phyloP scores from a whole-genome alignment of 345 rosid species.

The Turnera subulata region DNA sequence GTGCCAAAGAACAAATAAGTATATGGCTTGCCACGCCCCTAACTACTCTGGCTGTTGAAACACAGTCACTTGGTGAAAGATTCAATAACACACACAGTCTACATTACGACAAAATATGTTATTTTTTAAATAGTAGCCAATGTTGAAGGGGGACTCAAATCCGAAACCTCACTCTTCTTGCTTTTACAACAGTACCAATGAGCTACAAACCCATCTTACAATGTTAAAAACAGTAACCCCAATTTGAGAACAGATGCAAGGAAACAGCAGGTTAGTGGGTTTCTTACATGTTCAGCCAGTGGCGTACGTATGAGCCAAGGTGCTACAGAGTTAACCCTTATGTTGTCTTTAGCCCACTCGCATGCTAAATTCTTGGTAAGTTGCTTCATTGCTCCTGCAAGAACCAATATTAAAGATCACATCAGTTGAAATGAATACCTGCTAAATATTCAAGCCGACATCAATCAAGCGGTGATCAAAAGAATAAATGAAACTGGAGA shows the following conservation, averaged over 20 bases:
- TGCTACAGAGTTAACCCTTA: neutral
- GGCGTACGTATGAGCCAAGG: neutral
- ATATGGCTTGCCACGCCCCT: no score
- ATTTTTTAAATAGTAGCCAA: no score
- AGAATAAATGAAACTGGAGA: neutral
- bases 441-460: neutral
- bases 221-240: no score
- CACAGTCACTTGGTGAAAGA: no score
- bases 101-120: no score
- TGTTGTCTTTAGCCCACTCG: neutral
- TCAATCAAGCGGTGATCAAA: neutral
- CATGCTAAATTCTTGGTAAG: conserved; percentile 2
- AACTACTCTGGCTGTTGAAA: no score
- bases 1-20: no score
- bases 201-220: no score
- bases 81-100: no score
- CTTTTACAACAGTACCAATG: no score
- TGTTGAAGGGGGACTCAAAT: no score
- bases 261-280: neutral
- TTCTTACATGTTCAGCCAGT: neutral
- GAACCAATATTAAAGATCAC: neutral
- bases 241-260: neutral
- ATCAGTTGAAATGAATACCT: neutral
- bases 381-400: neutral
- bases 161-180: no score